These are phyloP conservation scores for Gonium pectorale DNA, from an alignment of 139 green algal species.

Conservation along the genomic window DNA sequence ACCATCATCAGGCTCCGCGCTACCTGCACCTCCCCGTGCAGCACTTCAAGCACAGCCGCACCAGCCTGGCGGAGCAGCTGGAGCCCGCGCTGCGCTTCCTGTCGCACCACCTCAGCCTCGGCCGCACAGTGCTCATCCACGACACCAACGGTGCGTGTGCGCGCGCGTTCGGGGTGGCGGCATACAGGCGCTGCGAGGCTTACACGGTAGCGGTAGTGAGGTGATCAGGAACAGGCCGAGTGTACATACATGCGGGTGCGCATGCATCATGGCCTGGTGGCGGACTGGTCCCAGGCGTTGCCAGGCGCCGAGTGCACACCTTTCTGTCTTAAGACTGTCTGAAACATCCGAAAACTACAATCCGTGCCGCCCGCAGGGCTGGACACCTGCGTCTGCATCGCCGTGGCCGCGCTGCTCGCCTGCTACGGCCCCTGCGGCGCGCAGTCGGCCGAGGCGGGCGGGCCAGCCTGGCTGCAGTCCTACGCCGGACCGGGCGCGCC, in stretches of 20 bases:
- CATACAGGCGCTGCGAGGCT: too few species aligned
- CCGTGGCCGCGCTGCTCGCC: conserved; percentile 70
- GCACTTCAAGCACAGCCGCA: conserved; percentile 52
- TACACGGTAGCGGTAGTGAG: too few species aligned
- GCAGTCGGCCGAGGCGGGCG: not conserved
- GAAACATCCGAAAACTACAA: too few species aligned
- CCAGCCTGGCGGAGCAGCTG: conserved; percentile 47
- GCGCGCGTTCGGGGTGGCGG: too few species aligned
- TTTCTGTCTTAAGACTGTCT: too few species aligned
- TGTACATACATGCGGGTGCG: too few species aligned
- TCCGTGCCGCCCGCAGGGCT: too few species aligned
- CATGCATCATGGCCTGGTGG: too few species aligned
- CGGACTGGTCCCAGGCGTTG: too few species aligned
- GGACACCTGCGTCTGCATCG: conserved; percentile 71
- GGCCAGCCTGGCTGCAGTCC: not conserved
- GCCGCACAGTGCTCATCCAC: conserved; percentile 62
- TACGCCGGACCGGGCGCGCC: not conserved
- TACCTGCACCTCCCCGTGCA: conserved; percentile 62
- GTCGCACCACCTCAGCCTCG: conserved; percentile 49
- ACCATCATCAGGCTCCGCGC: not conserved
- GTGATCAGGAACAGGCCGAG: too few species aligned
- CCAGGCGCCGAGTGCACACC: too few species aligned
- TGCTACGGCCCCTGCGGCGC: conserved; percentile 52
- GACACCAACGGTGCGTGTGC: conserved; percentile 59
- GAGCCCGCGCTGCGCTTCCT: conserved; percentile 63